phyloP scores from a whole-genome alignment of 2,329 filamentous ascomycete species.

The Trichoderma guizhouense region DNA sequence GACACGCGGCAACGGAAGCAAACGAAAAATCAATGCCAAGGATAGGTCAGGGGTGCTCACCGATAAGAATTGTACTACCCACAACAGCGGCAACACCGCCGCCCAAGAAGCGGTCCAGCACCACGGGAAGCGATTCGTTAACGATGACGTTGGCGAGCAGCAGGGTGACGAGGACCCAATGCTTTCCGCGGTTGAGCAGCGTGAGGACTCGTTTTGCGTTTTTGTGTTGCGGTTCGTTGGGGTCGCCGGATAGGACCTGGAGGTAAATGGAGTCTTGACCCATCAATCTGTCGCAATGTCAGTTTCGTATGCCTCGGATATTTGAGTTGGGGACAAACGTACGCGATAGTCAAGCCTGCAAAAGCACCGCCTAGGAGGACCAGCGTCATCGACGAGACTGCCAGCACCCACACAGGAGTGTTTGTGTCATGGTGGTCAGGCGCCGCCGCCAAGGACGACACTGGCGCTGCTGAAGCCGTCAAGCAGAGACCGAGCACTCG shows the following conservation, averaged over 20 bases:
- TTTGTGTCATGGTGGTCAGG: conserved; percentile 48
- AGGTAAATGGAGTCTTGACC: conserved; percentile 92
- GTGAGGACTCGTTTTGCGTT: conserved; percentile 79
- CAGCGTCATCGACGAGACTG: conserved; percentile 72
- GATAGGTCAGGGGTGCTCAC: conserved; percentile 48
- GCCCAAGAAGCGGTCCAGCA: conserved; percentile 88
- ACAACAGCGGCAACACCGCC: conserved; percentile 93
- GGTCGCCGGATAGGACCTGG: conserved; percentile 85
- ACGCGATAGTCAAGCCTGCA: conserved; percentile 88
- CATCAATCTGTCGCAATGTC: conserved; percentile 47
- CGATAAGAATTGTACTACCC: conserved; percentile 89
- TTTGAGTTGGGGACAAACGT: conserved; percentile 37
- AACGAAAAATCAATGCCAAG: conserved; percentile 17
- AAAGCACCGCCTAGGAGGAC: conserved; percentile 90
- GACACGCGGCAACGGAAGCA: not conserved
- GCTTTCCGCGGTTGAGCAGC: conserved; percentile 83
- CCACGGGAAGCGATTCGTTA: conserved; percentile 93
- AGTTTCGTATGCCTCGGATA: not conserved
- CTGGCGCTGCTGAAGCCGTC: conserved; percentile 47
- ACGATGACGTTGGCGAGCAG: conserved; percentile 96
- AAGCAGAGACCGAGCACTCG: conserved; percentile 50
- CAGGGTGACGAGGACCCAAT: conserved; percentile 95
- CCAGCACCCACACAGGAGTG: conserved; percentile 74
- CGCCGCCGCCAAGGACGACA: conserved; percentile 35
- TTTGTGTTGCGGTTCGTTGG: conserved; percentile 78